A percentile compares a stretch with the other conserved stretches of the same genome.
Conservation (phyloP, 2,329 filamentous ascomycete genomes). For the Aureobasidium sp. region DNA sequence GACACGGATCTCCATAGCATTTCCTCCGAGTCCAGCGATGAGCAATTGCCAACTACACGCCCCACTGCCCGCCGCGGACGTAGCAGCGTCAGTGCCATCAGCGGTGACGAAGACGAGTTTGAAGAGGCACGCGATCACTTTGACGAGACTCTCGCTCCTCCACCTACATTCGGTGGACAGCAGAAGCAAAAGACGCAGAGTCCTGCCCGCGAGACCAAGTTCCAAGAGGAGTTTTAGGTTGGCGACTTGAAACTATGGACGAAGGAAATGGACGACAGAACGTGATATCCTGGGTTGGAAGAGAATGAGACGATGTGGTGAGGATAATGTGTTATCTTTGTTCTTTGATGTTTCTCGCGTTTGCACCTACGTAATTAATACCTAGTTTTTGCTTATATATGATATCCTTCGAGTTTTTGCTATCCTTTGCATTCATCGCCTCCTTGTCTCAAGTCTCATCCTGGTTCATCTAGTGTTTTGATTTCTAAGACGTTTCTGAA, state of each 20-base stretch:
- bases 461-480: too few species aligned
- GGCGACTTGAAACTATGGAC: not conserved
- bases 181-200: constrained; percentile 34
- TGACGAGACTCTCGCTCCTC: constrained; percentile 37
- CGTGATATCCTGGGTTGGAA: not conserved
- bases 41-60: constrained; percentile 17
- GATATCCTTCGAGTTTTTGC: not conserved
- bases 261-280: not conserved
- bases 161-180: constrained; percentile 28
- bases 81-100: constrained; percentile 18
- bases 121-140: constrained; percentile 45
- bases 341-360: not conserved
- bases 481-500: not conserved
- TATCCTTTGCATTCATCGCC: not conserved
- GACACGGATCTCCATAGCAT: constrained; percentile 10
- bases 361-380: not conserved
- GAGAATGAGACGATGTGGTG: not conserved
- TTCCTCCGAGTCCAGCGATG: constrained; percentile 11
- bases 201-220: constrained; percentile 49
- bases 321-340: not conserved
- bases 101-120: constrained; percentile 37
- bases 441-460: not conserved
- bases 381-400: not conserved
- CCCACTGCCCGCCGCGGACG: constrained; percentile 21
- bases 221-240: constrained; percentile 40